A percentile compares a stretch with the other conserved stretches of the same genome.
Evolutionary conservation across 306 rosid species (phyloP).

Genomic region (Glycyrrhiza uralensis): DNA sequence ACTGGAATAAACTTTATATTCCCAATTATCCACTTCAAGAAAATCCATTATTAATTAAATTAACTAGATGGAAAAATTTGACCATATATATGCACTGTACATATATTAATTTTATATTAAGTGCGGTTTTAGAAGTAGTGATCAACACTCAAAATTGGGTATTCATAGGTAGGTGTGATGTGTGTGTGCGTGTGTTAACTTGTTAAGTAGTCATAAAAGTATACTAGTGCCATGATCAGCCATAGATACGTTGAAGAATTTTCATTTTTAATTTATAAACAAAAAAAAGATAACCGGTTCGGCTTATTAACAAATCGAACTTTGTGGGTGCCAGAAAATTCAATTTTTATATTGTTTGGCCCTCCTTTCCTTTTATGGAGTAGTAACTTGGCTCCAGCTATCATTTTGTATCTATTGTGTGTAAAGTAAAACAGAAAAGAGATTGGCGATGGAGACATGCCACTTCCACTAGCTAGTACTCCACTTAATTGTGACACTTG

Average conservation of each 20-base stretch:
- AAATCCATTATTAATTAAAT: conserved; percentile 1
- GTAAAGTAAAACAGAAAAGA: conserved; percentile 25
- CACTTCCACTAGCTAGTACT: conserved; percentile 36
- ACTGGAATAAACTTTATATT: not conserved
- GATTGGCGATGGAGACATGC: conserved; percentile 16
- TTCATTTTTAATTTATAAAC: not conserved
- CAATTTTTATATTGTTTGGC: not conserved
- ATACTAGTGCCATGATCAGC: conserved; percentile 16
- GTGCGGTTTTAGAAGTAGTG: not conserved
- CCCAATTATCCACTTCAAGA: conserved; percentile 5
- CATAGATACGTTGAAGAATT: not conserved
- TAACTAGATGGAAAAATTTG: not conserved
- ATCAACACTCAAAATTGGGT: not conserved
- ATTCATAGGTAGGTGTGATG: too few species aligned
- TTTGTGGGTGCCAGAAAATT: conserved; percentile 11
- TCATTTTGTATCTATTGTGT: conserved; percentile 33
- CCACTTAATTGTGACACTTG: conserved; percentile 23
- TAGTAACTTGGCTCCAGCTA: conserved; percentile 52
- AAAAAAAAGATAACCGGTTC: not conserved
- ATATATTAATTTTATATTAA: not conserved
- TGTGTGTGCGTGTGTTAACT: not conserved
- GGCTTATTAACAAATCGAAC: conserved; percentile 21
- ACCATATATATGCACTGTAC: not conserved
- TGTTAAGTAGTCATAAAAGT: conserved; percentile 4
- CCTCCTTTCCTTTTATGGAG: conserved; percentile 33